Evolutionary conservation across 2,329 filamentous ascomycete genomes (phyloP), one percentile per base, ranked within the genome.

Genomic region (Bisporella sp.): DNA sequence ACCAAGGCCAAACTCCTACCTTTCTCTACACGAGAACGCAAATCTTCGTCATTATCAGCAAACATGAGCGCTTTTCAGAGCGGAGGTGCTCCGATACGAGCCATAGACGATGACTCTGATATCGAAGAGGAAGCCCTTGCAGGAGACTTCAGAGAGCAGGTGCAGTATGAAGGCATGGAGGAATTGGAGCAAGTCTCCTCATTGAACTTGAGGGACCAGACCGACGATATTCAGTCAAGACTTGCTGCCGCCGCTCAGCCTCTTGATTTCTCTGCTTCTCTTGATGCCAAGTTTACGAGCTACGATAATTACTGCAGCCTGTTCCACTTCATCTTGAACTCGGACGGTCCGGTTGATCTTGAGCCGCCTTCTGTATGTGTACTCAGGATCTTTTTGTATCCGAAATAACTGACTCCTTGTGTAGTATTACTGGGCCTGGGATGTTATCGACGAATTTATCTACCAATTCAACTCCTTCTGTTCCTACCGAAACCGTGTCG

Each of bases 381-480:
- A 31, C 41, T 49, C 39, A 46, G 46, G 33, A 52, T 13, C 39
- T 40, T 46, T 13, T 4, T 28, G 6, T 30, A 12, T 31, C 42
- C 37, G 30, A 21, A 21, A 35, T 48, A 61, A 41, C 66, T 63
- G 49, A 59, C 41, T 49, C 32, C 33, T 46, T 40, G 49, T 45
- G 42, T 69, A 97, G 89, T 95, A 96, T 75, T 96, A 92, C 77
- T 99, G 93, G 93, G 93, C 93, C 41, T 99, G 93, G 93, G 93
- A 99, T 71, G 92, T 97, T 61, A 96, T 99, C 73, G 93, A 99
- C 71, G 93, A 99, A 73, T 99, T 99, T 77, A 97, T 99, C 74
- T 99, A 99, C 78, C 93, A 99, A 72, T 99, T 99, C 79, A 96
- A 99, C 79, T 95, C 91, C 53, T 99, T 99, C 79, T 97, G 90